phyloP scores from a whole-genome alignment of 495 filamentous ascomycete species.

The Penicillium diatomitis region DNA sequence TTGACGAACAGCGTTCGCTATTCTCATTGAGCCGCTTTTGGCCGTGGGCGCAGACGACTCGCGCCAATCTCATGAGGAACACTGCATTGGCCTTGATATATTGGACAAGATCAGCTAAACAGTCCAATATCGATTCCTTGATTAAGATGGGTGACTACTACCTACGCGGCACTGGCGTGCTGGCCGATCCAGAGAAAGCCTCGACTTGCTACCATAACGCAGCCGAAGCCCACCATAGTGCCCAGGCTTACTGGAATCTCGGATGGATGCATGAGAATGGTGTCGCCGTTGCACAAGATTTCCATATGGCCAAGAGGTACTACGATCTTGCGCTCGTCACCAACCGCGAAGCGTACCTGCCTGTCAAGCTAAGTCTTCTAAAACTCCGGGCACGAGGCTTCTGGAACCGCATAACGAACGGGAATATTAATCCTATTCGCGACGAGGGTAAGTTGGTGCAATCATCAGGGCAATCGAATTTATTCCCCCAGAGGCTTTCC shows the following conservation, averaged over 20 bases:
- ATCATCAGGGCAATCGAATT: not conserved
- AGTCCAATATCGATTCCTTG: constrained; percentile 84
- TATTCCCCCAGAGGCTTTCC: too few relatives aligned
- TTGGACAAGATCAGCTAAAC: constrained; percentile 93
- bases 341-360: constrained; percentile 90
- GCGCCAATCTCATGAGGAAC: constrained; percentile 52
- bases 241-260: constrained; percentile 93
- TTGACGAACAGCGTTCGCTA: constrained; percentile 70
- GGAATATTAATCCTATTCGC: constrained; percentile 80
- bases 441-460: constrained; percentile 54
- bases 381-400: constrained; percentile 78
- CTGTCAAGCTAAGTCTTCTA: constrained; percentile 77
- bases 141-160: constrained; percentile 99
- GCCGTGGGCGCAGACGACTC: constrained; percentile 29
- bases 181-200: constrained; percentile 70
- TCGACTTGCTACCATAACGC: constrained; percentile 87
- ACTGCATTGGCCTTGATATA: constrained; percentile 76
- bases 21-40: constrained; percentile 40
- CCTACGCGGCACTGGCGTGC: constrained; percentile 64
- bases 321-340: constrained; percentile 89
- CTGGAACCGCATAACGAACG: constrained; percentile 90
- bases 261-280: constrained; percentile 99
- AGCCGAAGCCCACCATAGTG: constrained; percentile 80
- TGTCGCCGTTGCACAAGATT: constrained; percentile 86
- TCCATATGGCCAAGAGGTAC: constrained; percentile 91